phyloP scores from a whole-genome alignment of 2,329 filamentous ascomycete species.

The Aspergillus pseudonomiae region DNA sequence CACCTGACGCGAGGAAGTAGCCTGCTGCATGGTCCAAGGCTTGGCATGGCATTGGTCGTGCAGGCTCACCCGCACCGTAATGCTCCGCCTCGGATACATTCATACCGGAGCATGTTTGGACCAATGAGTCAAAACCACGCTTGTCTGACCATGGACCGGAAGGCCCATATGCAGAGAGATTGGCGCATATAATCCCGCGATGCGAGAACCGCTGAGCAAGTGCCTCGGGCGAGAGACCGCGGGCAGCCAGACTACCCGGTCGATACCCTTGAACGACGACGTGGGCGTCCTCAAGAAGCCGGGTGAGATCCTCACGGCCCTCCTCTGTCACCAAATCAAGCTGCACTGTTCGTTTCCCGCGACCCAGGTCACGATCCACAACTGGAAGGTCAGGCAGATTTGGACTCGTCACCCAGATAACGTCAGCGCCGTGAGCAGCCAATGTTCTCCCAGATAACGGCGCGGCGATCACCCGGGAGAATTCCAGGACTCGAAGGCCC shows the following conservation, averaged over 20 bases:
- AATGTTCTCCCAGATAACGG: slow-evolving; percentile 42
- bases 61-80: slow-evolving; percentile 42
- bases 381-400: slow-evolving; percentile 38
- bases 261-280: slow-evolving; percentile 53
- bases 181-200: slow-evolving; percentile 52
- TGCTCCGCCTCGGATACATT: slow-evolving; percentile 59
- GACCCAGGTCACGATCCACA: slow-evolving; percentile 40
- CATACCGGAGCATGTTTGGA: slow-evolving; percentile 60
- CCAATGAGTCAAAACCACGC: slow-evolving; percentile 59
- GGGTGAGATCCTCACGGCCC: slow-evolving; percentile 29
- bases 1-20: slow-evolving; percentile 58
- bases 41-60: slow-evolving; percentile 55
- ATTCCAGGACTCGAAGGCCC: slow-evolving; percentile 44
- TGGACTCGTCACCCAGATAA: slow-evolving; percentile 44
- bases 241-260: slow-evolving; percentile 50
- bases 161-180: slow-evolving; percentile 57
- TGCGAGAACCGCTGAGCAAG: slow-evolving; percentile 44
- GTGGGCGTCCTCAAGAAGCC: slow-evolving; percentile 41
- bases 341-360: slow-evolving; percentile 42
- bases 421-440: slow-evolving; percentile 45
- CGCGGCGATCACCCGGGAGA: slow-evolving; percentile 45
- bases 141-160: slow-evolving; percentile 50
- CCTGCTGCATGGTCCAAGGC: slow-evolving; percentile 60
- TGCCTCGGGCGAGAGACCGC: slow-evolving; percentile 46
- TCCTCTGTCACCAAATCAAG: slow-evolving; percentile 35